Base-by-base conservation (phyloP, 805 yeast species). In the Saturnispora saitoi region DNA sequence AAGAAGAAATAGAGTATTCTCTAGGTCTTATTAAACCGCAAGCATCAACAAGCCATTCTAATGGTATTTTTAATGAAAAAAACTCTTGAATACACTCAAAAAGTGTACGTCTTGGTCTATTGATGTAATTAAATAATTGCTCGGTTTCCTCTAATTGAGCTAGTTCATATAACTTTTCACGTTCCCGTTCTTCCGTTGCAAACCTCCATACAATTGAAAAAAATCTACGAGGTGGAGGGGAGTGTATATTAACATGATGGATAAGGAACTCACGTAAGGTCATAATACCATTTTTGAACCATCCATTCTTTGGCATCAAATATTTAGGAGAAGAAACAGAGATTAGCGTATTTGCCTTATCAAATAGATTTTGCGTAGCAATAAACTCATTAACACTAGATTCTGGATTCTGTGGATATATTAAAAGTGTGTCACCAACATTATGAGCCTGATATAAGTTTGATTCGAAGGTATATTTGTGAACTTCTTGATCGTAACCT, bases 401-500 rank as follows among this genome's bases (percentile, higher is more conserved):
- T 6, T 74, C 71, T 42, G 78, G 77, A 59, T 93, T 93, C 12
- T 75, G 65, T 0, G 99, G 95, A 58, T 82, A 87, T 17, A 93
- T 58, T 0, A 84, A 78, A 0, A 84, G 65, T 0, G 95, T 80
- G 59, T 93, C 98, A 4, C 98, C 98, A 0, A 96, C 90, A 2
- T 56, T 48, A 56, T 77, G 86, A 2, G 57, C 51, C 12, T 37
- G 15, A 37, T 20, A 12, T 15, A 17, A 28, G 6, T 15, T 8
- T 3, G 41, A 14, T 24, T 46, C 20, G 17, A 46, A 46, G 30
- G 14, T n/a, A 28, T 30, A 46, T n/a, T 46, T 39, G 24, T 20
- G 11, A 2, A 91, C 95, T 61, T 93, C 98, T 64, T 93, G 98
- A 66, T 87, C 88, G 67, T 93, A 98, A 45, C 78, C 81, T 0